Conservation (phyloP, 768 basidiomycete genomes). For the Lactifluus rugatus region DNA sequence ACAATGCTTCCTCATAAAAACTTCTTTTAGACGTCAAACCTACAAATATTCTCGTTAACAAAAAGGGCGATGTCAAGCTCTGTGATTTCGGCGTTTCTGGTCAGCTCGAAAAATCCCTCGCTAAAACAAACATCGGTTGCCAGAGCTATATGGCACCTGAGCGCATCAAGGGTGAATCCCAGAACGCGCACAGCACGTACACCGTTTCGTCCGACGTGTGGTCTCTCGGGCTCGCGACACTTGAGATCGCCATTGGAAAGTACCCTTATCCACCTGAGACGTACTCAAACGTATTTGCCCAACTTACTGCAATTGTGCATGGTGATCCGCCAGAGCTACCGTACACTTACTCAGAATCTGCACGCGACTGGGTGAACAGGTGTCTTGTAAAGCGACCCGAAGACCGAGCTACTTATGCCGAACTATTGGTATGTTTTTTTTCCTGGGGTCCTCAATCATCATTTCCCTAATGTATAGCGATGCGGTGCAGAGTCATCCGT, state of each 20-base stretch:
- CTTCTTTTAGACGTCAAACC: conserved; percentile 70
- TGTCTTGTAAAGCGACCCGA: conserved; percentile 80
- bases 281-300: conserved; percentile 94
- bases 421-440: conserved; percentile 47
- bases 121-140: conserved; percentile 98
- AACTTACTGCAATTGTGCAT: conserved; percentile 92
- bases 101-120: conserved; percentile 90
- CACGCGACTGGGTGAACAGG: conserved; percentile 70
- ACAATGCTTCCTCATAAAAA: background rate
- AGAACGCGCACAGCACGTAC: conserved; percentile 78
- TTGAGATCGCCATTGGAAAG: conserved; percentile 81
- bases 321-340: conserved; percentile 88
- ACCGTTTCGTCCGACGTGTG: conserved; percentile 96
- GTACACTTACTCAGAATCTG: conserved; percentile 52
- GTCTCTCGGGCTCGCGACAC: conserved; percentile 90
- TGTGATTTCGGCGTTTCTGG: conserved; percentile 99
- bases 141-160: conserved; percentile 99
- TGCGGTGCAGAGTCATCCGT: conserved; percentile 56
- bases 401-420: conserved; percentile 69
- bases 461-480: background rate
- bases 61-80: conserved; percentile 82
- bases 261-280: conserved; percentile 98
- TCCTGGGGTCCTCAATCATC: background rate
- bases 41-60: conserved; percentile 87
- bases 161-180: conserved; percentile 90